phyloP scores from a whole-genome alignment of 2,329 filamentous ascomycete species.

The Cordyceps javanica region DNA sequence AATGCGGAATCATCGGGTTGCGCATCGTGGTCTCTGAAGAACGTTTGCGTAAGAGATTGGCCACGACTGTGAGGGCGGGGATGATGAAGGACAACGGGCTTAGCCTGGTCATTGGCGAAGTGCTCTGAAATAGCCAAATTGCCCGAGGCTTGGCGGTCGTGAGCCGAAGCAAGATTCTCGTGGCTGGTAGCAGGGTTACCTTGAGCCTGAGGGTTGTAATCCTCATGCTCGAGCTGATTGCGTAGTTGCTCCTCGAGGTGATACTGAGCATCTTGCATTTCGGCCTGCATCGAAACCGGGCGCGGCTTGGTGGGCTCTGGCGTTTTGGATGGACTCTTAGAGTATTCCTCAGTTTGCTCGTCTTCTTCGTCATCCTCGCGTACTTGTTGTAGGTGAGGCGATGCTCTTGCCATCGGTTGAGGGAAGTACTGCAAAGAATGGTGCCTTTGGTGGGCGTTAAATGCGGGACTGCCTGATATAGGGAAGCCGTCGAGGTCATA shows the following conservation, averaged over 20 bases:
- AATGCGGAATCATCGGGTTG: constrained; percentile 34
- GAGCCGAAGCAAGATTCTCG: constrained; percentile 24
- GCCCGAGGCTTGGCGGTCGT: constrained; percentile 39
- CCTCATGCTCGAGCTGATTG: constrained; percentile 71
- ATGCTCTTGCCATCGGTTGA: constrained; percentile 48
- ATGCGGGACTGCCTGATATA: constrained; percentile 32
- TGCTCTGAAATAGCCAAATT: constrained; percentile 43
- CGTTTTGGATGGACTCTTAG: constrained; percentile 48
- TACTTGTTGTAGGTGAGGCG: constrained; percentile 62
- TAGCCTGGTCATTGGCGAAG: constrained; percentile 47
- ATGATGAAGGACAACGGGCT: constrained; percentile 59
- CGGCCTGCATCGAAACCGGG: constrained; percentile 71
- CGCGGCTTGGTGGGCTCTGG: constrained; percentile 43
- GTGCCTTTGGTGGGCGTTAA: constrained; percentile 48
- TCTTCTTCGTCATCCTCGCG: constrained; percentile 67
- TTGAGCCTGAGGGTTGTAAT: constrained; percentile 60
- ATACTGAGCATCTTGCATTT: constrained; percentile 81
- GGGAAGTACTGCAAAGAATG: constrained; percentile 55
- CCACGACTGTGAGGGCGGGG: constrained; percentile 68
- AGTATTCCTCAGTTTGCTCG: constrained; percentile 16
- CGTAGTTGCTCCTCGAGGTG: constrained; percentile 75
- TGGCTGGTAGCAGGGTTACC: constrained; percentile 21
- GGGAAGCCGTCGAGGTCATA: constrained; percentile 48
- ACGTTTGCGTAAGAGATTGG: constrained; percentile 63
- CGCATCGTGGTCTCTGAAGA: constrained; percentile 52